These are phyloP conservation scores for Berkeleyomyces basicola DNA, from an alignment of 2,329 filamentous ascomycete species.

Conservation along the genomic window DNA sequence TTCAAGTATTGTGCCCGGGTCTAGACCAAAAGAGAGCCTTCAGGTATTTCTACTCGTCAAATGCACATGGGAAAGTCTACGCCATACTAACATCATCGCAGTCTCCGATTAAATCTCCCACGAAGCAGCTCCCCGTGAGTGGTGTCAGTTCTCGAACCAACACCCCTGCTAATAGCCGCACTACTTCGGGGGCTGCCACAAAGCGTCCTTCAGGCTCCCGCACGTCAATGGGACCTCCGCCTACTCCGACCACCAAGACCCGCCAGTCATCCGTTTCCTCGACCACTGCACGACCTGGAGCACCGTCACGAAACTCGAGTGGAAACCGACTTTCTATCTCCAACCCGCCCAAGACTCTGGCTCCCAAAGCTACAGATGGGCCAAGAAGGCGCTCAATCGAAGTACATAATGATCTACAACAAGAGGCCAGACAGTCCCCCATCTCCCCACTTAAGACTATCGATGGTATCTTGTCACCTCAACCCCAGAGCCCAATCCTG, in stretches of 20 bases:
- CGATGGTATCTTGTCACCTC: conserved; percentile 32
- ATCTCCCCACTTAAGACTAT: conserved; percentile 35
- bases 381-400: conserved; percentile 30
- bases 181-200: conserved; percentile 1
- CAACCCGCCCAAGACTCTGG: conserved; percentile 2
- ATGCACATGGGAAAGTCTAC: not conserved
- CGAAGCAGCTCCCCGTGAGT: conserved; percentile 43
- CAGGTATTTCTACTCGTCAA: conserved; percentile 3
- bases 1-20: conserved; percentile 29
- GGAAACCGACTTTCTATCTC: conserved; percentile 16
- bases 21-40: conserved; percentile 1
- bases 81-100: conserved; percentile 20
- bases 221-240: conserved; percentile 52
- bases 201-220: conserved; percentile 31
- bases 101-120: conserved; percentile 67
- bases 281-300: conserved; percentile 21
- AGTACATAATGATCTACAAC: conserved; percentile 4
- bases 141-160: conserved; percentile 43
- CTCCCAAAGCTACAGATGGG: conserved; percentile 6
- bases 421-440: conserved; percentile 5
- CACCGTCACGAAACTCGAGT: conserved; percentile 24
- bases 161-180: conserved; percentile 41
- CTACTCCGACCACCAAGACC: conserved; percentile 29
- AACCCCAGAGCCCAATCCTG: conserved; percentile 33
- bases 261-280: conserved; percentile 31